Conservation (phyloP, 495 filamentous ascomycete genomes). For the Aspergillus ellipticus region DNA sequence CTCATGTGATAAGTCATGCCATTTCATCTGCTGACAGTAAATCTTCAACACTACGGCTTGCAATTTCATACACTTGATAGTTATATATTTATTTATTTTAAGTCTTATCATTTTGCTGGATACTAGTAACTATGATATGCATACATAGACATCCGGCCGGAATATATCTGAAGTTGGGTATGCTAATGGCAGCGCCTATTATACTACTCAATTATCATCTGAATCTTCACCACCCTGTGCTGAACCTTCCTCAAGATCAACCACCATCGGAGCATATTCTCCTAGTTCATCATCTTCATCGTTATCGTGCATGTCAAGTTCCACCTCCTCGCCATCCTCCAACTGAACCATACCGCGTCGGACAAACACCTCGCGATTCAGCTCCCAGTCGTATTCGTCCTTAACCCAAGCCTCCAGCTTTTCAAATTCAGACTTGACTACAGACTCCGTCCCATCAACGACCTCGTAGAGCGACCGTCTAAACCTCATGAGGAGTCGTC, state of each 20-base stretch:
- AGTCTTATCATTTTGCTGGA: too few species aligned
- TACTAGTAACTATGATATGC: too few species aligned
- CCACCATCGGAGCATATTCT: conserved; percentile 81
- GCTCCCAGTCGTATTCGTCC: conserved; percentile 61
- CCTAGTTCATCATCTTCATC: conserved; percentile 82
- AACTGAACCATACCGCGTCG: conserved; percentile 63
- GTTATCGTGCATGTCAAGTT: conserved; percentile 69
- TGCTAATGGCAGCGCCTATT: too few species aligned
- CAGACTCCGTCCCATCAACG: conserved; percentile 28
- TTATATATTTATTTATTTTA: too few species aligned
- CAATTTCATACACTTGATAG: too few species aligned
- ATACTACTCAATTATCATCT: neutral
- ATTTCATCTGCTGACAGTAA: neutral
- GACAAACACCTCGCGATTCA: conserved; percentile 52
- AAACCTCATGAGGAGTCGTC: conserved; percentile 52
- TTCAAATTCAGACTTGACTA: conserved; percentile 50
- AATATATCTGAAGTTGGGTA: too few species aligned
- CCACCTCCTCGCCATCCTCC: conserved; percentile 74
- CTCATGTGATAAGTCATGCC: neutral
- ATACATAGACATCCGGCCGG: too few species aligned
- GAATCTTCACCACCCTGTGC: neutral
- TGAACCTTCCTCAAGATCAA: conserved; percentile 49
- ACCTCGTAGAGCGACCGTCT: conserved; percentile 41
- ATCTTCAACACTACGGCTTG: too few species aligned
- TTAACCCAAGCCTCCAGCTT: conserved; percentile 55